Conservation (phyloP, 768 basidiomycete genomes). For the Leccinum truebloodii region DNA sequence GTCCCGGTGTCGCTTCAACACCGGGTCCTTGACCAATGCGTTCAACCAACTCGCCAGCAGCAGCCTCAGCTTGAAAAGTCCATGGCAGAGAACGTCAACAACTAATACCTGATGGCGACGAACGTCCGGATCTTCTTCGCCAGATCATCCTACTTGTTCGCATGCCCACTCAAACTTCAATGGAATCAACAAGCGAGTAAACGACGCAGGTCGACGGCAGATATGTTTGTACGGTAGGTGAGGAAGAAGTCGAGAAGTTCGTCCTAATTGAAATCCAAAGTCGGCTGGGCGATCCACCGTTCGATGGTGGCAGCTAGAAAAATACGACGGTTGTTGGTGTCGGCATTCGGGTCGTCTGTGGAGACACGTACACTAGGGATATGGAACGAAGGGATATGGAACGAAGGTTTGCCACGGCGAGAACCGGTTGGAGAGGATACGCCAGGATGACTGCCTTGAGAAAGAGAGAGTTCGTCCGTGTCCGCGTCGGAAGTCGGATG, state of each 20-base stretch:
- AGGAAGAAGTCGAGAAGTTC: constrained; percentile 89
- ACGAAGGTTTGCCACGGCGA: constrained; percentile 32
- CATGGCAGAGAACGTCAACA: constrained; percentile 85
- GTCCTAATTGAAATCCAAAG: constrained; percentile 83
- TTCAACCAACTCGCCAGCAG: constrained; percentile 82
- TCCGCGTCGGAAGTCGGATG: constrained; percentile 32
- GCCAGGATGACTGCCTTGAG: constrained; percentile 40
- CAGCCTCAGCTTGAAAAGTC: constrained; percentile 79
- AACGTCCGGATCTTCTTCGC: constrained; percentile 81
- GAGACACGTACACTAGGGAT: constrained; percentile 26
- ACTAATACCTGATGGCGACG: constrained; percentile 88
- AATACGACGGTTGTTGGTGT: constrained; percentile 35
- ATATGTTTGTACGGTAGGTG: constrained; percentile 86
- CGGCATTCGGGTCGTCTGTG: constrained; percentile 32
- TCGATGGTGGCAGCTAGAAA: constrained; percentile 92
- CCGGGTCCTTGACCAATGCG: constrained; percentile 68
- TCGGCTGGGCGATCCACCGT: constrained; percentile 90
- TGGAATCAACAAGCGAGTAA: constrained; percentile 70
- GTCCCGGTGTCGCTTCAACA: constrained; percentile 63
- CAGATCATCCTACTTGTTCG: constrained; percentile 57
- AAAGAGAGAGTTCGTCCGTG: constrained; percentile 41
- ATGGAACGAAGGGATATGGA: constrained; percentile 35
- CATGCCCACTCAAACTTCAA: constrained; percentile 64
- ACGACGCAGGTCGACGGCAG: constrained; percentile 75
- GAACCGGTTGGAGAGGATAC: constrained; percentile 42